A percentile compares a stretch with the other conserved stretches of the same genome.
phyloP scores from a whole-genome alignment of 2,329 filamentous ascomycete species.

The Hypomyces rosellus region DNA sequence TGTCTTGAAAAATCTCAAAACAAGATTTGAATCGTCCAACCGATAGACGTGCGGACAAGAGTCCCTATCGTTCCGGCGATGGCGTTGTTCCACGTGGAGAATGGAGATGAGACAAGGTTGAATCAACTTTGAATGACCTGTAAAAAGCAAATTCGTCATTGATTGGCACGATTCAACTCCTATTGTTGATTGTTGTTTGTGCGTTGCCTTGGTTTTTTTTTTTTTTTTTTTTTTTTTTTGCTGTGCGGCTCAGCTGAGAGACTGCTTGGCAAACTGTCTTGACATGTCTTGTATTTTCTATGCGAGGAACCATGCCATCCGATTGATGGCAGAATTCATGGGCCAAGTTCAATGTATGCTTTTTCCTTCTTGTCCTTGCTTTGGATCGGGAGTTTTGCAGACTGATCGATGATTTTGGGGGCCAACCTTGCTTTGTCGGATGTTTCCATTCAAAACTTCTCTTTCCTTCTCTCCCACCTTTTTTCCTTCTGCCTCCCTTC shows the following conservation, averaged over 20 bases:
- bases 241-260: no score
- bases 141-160: not conserved
- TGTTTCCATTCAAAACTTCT: not conserved
- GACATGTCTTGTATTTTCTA: no score
- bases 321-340: no score
- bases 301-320: no score
- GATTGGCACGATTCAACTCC: not conserved
- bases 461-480: no score
- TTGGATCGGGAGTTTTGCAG: no score
- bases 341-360: no score
- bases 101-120: not conserved
- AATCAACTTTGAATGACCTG: not conserved
- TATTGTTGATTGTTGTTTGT: not conserved
- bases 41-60: not conserved
- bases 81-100: not conserved
- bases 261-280: no score
- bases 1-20: not conserved
- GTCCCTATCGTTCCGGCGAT: not conserved
- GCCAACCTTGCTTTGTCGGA: no score
- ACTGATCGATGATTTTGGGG: no score
- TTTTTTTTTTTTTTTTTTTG: no score
- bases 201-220: not conserved
- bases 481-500: not conserved
- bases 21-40: not conserved
- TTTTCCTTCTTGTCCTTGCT: no score